Evolutionary conservation across 768 basidiomycete species (phyloP), one percentile per base, ranked within the genome.

Genomic region (Tricholoma matsutake): DNA sequence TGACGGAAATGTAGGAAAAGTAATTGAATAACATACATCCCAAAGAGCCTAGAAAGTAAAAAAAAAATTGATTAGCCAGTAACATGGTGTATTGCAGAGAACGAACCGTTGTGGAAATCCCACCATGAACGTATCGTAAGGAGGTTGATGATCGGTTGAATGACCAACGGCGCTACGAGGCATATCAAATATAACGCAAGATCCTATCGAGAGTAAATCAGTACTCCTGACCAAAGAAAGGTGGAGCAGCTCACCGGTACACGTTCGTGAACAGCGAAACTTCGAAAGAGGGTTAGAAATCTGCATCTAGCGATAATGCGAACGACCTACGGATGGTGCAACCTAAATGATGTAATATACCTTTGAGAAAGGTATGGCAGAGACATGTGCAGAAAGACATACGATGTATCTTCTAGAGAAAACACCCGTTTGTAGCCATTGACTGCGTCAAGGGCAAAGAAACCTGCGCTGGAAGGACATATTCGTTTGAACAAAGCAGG

Each of bases 51-150:
- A 66, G 18, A 31, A 41, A 37, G 52, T 37, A 49, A 51, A 28
- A 14, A 35, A 54, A 28, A n/a, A 35, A 54, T 55, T 31, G 61
- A 54, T 54, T 31, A 64, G 47, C 22, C 5, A 13, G 22, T 3
- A 28, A 25, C 39, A 53, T 28, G 39, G 18, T 41, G 61, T 51
- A 52, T 54, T 43, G 58, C 54, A 65, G 57, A 58, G 56, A 69
- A 62, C 75, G 71, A 64, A 75, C 89, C 80, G 67, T 85, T 88
- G 69, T 97, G 96, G 31, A 89, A 76, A 68, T 97, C 96, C 94
- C 95, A 98, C 78, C 86, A 86, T 2, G 86, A 89, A n/a, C 89
- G 83, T 29, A 93, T 78, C 20, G 92, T 88, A 13, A 91, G 54
- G 20, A 86, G 60, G 65, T 92, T 91, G 65, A 96, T 81, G 18